Conservation (phyloP, 805 yeast genomes). For the Spathaspora girioi region DNA sequence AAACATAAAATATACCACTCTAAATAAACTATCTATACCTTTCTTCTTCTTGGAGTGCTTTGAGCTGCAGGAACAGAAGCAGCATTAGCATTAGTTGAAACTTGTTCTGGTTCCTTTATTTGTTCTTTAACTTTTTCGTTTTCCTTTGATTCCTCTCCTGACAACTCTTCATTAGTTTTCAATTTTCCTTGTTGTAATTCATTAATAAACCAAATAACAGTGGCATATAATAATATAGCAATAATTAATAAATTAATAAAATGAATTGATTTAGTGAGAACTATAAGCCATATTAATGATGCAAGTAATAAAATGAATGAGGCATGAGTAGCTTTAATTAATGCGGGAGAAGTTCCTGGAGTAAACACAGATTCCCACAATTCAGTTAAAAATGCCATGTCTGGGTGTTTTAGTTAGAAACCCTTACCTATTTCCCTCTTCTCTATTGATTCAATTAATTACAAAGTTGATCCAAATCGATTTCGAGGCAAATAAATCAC, state of each 20-base stretch:
- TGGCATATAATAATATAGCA: slow-evolving; percentile 66
- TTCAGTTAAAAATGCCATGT: slow-evolving; percentile 46
- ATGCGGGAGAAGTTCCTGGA: slow-evolving; percentile 90
- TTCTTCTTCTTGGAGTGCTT: slow-evolving; percentile 14
- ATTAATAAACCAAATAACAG: slow-evolving; percentile 82
- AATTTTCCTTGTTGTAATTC: slow-evolving; percentile 56
- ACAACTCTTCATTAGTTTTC: slow-evolving; percentile 40
- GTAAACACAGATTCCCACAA: slow-evolving; percentile 89
- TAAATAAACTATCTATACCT: slow-evolving; percentile 6
- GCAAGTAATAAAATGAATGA: slow-evolving; percentile 67
- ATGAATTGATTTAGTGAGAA: slow-evolving; percentile 65
- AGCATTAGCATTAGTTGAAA: not conserved
- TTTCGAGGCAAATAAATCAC: not conserved
- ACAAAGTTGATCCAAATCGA: not conserved
- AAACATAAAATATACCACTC: not conserved
- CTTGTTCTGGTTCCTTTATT: not conserved
- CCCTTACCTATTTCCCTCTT: no score
- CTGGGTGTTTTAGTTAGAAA: no score
- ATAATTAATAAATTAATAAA: slow-evolving; percentile 52
- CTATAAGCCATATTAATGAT: slow-evolving; percentile 56
- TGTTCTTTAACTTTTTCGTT: slow-evolving; percentile 2
- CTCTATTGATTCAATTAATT: not conserved
- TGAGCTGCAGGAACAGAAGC: not conserved
- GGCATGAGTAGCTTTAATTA: slow-evolving; percentile 82
- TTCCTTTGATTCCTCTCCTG: slow-evolving; percentile 23